These are phyloP conservation scores for Alternaria atra DNA, from an alignment of 2,329 filamentous ascomycete species.

Conservation along the genomic window DNA sequence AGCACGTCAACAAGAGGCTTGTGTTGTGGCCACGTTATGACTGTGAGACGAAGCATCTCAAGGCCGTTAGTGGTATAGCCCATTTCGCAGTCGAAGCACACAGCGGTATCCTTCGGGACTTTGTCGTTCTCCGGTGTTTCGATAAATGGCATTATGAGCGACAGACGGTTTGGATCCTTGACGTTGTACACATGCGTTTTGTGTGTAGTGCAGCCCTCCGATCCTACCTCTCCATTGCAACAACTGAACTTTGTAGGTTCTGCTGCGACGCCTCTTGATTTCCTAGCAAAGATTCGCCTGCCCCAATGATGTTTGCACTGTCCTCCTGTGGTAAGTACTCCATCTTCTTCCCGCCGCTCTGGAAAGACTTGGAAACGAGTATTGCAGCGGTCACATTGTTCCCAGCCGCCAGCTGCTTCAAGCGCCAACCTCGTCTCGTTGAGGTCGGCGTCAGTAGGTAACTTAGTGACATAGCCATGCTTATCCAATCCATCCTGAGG, in stretches of 20 bases:
- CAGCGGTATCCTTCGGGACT: slow-evolving; percentile 60
- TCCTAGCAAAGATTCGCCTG: slow-evolving; percentile 65
- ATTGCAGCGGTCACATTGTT: slow-evolving; percentile 86
- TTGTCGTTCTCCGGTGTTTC: slow-evolving; percentile 74
- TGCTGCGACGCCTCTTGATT: slow-evolving; percentile 61
- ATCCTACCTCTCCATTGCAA: slow-evolving; percentile 78
- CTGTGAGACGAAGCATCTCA: slow-evolving; percentile 89
- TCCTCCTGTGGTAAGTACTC: slow-evolving; percentile 80
- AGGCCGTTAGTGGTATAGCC: slow-evolving; percentile 88
- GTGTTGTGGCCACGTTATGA: slow-evolving; percentile 84
- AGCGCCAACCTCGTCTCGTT: slow-evolving; percentile 71
- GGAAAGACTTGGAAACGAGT: slow-evolving; percentile 92
- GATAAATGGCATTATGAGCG: slow-evolving; percentile 79
- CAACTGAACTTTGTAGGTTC: slow-evolving; percentile 74
- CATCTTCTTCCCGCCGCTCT: slow-evolving; percentile 76
- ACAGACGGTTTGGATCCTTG: slow-evolving; percentile 77
- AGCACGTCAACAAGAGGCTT: slow-evolving; percentile 81
- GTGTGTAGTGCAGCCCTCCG: slow-evolving; percentile 77
- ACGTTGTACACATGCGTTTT: slow-evolving; percentile 89
- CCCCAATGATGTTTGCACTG: slow-evolving; percentile 84
- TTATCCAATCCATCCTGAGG: slow-evolving; percentile 69
- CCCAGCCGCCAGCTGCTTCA: slow-evolving; percentile 76
- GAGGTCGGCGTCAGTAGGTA: slow-evolving; percentile 74
- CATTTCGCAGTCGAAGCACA: slow-evolving; percentile 98
- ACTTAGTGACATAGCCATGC: slow-evolving; percentile 77